These are phyloP conservation scores for Jatropha multifida DNA, from an alignment of 441 rosid genomes.

Conservation along the genomic window DNA sequence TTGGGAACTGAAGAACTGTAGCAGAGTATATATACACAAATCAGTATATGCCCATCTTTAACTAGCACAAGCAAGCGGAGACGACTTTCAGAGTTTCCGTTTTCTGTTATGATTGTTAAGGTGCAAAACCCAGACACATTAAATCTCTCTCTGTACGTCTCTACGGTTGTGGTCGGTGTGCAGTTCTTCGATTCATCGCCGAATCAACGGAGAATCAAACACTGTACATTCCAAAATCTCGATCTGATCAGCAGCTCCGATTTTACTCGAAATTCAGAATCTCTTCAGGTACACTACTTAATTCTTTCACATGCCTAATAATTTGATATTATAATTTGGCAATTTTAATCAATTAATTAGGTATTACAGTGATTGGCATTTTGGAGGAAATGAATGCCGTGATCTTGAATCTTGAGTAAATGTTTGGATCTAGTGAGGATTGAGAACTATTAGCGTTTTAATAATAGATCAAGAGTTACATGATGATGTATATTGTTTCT, in stretches of 20 bases:
- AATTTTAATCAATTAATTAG: neutral
- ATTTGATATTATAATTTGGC: neutral
- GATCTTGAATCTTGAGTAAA: neutral
- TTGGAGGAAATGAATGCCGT: neutral
- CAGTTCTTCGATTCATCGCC: conserved; percentile 21
- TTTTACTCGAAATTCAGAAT: neutral
- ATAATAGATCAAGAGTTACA: neutral
- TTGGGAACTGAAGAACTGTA: neutral
- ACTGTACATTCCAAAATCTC: conserved; percentile 22
- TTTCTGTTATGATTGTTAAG: neutral
- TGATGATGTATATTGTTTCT: neutral
- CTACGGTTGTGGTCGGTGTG: conserved; percentile 20
- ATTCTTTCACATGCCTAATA: neutral
- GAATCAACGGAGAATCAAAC: conserved; percentile 23
- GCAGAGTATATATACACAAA: neutral
- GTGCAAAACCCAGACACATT: neutral
- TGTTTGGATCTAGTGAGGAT: neutral
- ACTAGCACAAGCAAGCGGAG: neutral
- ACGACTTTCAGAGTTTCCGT: neutral
- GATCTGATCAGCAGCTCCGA: conserved; percentile 7
- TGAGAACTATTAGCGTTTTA: neutral
- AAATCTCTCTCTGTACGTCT: conserved; percentile 7
- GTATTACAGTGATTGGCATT: neutral
- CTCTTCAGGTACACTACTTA: conserved; percentile 9
- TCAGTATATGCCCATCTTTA: neutral